Evolutionary conservation across 345 rosid species (phyloP).

Genomic region (Raphanus sativus): DNA sequence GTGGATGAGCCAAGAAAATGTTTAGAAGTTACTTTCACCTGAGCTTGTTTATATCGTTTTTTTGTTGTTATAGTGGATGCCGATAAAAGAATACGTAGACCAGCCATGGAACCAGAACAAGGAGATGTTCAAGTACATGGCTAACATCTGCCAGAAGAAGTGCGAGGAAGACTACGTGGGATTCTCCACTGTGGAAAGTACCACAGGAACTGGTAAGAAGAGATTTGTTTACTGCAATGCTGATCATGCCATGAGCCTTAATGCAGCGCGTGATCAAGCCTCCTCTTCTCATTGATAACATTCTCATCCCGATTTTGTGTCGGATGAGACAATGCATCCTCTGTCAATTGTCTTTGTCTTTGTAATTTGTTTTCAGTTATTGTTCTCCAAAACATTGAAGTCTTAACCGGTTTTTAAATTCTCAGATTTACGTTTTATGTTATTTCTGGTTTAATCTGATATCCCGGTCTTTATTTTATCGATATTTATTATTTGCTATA

Average conservation of each 20-base stretch:
- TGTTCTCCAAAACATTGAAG: not conserved
- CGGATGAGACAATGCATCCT: not conserved
- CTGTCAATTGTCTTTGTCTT: not conserved
- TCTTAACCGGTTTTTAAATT: slow-evolving; percentile 5
- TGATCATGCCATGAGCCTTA: slow-evolving; percentile 22
- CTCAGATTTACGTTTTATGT: not conserved
- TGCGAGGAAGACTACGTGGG: slow-evolving; percentile 49
- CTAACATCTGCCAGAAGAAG: slow-evolving; percentile 58
- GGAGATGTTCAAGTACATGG: slow-evolving; percentile 49
- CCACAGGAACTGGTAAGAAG: slow-evolving; percentile 51
- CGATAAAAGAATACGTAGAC: slow-evolving; percentile 56
- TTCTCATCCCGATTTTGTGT: not conserved
- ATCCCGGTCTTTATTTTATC: not conserved
- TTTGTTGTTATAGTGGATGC: slow-evolving; percentile 61
- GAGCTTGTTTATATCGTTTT: slow-evolving; percentile 3
- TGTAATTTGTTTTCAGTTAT: not conserved
- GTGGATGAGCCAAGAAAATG: slow-evolving; percentile 1
- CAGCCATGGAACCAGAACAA: slow-evolving; percentile 52
- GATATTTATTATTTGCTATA: not conserved
- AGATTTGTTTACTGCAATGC: slow-evolving; percentile 55
- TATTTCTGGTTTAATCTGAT: not conserved
- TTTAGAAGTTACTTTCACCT: not conserved
- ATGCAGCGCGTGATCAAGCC: slow-evolving; percentile 9
- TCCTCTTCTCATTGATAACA: slow-evolving; percentile 16
- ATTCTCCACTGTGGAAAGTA: slow-evolving; percentile 43